Percentiles rank a stretch among this genome's conserved stretches.
These are phyloP conservation scores for Russula sp. DNA, from an alignment of 768 basidiomycete species.

Conservation along the genomic window DNA sequence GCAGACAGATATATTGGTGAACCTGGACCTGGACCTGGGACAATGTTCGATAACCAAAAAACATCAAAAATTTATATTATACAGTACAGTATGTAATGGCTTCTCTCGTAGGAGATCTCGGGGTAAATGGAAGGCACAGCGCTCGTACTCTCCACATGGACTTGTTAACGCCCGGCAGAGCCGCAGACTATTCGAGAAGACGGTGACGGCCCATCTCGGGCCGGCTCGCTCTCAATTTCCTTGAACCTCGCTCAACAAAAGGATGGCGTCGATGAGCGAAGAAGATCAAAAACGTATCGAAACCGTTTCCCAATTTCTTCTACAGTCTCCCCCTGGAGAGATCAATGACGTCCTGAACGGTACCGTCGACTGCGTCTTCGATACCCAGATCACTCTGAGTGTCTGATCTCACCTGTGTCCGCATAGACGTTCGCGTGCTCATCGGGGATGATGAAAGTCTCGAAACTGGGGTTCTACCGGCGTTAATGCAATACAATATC, in stretches of 20 bases:
- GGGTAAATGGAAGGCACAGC: too few species aligned
- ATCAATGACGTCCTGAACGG: slow-evolving; percentile 96
- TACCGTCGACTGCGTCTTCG: slow-evolving; percentile 33
- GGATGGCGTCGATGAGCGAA: slow-evolving; percentile 47
- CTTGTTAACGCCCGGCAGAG: too few species aligned
- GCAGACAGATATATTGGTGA: too few species aligned
- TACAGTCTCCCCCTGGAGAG: slow-evolving; percentile 92
- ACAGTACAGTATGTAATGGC: too few species aligned
- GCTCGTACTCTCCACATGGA: too few species aligned
- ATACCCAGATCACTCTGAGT: not conserved
- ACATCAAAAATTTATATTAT: too few species aligned
- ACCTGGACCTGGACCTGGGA: too few species aligned
- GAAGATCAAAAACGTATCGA: slow-evolving; percentile 65
- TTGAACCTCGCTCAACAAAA: not conserved
- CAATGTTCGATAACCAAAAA: too few species aligned
- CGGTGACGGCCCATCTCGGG: not conserved
- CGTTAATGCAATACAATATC: slow-evolving; percentile 80
- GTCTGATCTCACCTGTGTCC: slow-evolving; percentile 21
- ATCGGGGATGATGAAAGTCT: slow-evolving; percentile 84
- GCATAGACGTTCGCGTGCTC: slow-evolving; percentile 82
- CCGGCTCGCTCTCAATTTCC: not conserved
- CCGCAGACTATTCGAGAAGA: too few species aligned
- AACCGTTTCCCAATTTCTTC: slow-evolving; percentile 72
- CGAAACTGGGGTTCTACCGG: slow-evolving; percentile 71
- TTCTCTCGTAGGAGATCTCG: too few species aligned